A percentile compares a stretch with the other conserved stretches of the same genome.
Conservation (phyloP, 352 stramenopile species). For the Globisporangium uncinulatum region DNA sequence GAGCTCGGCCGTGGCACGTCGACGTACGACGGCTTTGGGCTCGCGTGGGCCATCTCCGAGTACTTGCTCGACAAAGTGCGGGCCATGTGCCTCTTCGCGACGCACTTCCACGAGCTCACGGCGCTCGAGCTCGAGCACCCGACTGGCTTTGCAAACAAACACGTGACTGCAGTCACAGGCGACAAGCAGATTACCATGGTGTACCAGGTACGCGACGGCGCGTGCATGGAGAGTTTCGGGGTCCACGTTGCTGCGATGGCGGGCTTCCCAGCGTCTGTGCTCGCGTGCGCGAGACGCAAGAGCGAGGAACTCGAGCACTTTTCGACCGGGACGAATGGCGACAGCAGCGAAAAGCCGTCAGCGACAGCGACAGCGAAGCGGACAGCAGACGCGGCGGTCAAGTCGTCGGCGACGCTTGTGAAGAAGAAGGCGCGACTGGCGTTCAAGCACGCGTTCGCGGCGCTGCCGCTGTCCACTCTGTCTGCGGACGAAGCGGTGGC, state of each 20-base stretch:
- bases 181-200: slow-evolving; percentile 88
- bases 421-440: slow-evolving; percentile 37
- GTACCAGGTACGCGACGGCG: slow-evolving; percentile 91
- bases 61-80: slow-evolving; percentile 92
- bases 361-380: not conserved
- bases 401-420: slow-evolving; percentile 1
- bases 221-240: slow-evolving; percentile 97
- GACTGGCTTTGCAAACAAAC: slow-evolving; percentile 91
- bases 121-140: slow-evolving; percentile 76
- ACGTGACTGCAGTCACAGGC: slow-evolving; percentile 90
- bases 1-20: slow-evolving; percentile 97
- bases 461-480: slow-evolving; percentile 63
- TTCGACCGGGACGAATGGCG: slow-evolving; percentile 1
- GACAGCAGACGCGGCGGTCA: not conserved
- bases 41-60: slow-evolving; percentile 98
- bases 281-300: slow-evolving; percentile 93
- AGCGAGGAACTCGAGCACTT: slow-evolving; percentile 92
- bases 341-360: slow-evolving; percentile 2
- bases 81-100: slow-evolving; percentile 92
- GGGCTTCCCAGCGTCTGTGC: slow-evolving; percentile 91
- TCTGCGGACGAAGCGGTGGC: slow-evolving; percentile 34
- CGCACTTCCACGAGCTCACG: slow-evolving; percentile 99
- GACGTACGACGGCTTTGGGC: slow-evolving; percentile 96
- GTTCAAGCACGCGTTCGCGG: slow-evolving; percentile 54
- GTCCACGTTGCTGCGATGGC: slow-evolving; percentile 98